Evolutionary conservation across 139 green algal species (phyloP).

Genomic region (Tetradesmus lagerheimii): DNA sequence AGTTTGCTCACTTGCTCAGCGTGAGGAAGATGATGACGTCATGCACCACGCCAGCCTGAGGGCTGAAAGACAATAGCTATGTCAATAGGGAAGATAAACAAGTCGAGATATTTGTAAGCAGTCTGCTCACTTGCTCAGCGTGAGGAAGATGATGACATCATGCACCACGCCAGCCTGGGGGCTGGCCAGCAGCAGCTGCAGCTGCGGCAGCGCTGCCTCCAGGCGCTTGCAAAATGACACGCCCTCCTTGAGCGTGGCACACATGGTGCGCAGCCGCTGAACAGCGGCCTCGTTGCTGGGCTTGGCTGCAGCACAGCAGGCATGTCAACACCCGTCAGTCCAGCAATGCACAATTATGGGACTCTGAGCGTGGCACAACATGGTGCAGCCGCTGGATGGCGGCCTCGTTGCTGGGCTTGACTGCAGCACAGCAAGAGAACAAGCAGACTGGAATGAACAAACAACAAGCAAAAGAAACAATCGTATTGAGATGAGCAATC

Average conservation of each 20-base stretch:
- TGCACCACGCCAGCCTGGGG: slow-evolving; percentile 59
- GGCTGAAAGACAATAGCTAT: slow-evolving; percentile 6
- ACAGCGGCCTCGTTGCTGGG: not conserved
- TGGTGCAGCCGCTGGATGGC: not conserved
- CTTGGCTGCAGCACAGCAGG: not conserved
- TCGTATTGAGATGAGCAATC: too few relatives aligned
- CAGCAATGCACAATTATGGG: too few relatives aligned
- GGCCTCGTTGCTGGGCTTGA: not conserved
- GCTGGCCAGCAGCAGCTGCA: slow-evolving; percentile 80
- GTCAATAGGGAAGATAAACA: too few relatives aligned
- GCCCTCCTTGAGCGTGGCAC: slow-evolving; percentile 80
- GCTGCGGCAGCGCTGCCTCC: slow-evolving; percentile 54
- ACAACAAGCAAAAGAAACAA: too few relatives aligned
- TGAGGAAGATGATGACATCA: slow-evolving; percentile 83
- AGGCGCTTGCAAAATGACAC: slow-evolving; percentile 71
- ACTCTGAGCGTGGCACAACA: slow-evolving; percentile 85
- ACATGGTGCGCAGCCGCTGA: slow-evolving; percentile 50
- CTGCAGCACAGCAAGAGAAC: too few relatives aligned
- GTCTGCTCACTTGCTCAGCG: slow-evolving; percentile 65
- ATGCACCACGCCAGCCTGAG: slow-evolving; percentile 57
- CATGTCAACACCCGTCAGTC: too few relatives aligned
- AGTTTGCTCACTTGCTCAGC: slow-evolving; percentile 67
- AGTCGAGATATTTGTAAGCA: too few relatives aligned
- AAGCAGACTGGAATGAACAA: too few relatives aligned
- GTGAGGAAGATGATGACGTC: slow-evolving; percentile 86